These are phyloP conservation scores for Penicillium sp. DNA, from an alignment of 2,329 filamentous ascomycete species.

Conservation along the genomic window DNA sequence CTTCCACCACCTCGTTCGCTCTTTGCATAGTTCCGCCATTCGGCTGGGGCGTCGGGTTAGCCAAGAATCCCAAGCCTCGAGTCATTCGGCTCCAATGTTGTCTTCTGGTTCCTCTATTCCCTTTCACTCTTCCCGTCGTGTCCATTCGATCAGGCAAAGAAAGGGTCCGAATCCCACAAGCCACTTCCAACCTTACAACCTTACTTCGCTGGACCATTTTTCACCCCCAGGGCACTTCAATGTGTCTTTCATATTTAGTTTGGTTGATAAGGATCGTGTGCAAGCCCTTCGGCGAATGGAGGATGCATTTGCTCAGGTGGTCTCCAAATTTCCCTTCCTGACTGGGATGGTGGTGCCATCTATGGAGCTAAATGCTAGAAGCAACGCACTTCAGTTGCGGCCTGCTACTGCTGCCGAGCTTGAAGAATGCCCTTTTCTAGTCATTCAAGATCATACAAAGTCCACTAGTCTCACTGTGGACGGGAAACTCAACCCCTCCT, in stretches of 20 bases:
- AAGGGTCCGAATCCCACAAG: too few relatives aligned
- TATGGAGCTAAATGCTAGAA: neutral
- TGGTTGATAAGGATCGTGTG: neutral
- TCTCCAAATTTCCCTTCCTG: neutral
- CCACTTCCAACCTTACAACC: conserved; percentile 1
- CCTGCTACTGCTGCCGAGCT: neutral
- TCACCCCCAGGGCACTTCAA: neutral
- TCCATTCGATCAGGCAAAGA: too few relatives aligned
- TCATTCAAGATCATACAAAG: neutral
- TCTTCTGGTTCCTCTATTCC: too few relatives aligned
- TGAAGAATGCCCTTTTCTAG: neutral
- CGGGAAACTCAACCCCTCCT: neutral
- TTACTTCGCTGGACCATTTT: neutral
- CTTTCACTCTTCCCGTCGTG: too few relatives aligned
- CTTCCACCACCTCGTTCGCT: too few relatives aligned
- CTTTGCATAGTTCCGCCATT: too few relatives aligned
- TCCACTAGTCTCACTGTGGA: neutral
- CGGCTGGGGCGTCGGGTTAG: too few relatives aligned
- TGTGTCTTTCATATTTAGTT: neutral
- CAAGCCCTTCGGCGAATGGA: neutral
- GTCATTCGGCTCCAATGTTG: too few relatives aligned
- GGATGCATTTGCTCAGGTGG: neutral
- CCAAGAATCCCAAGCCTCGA: too few relatives aligned
- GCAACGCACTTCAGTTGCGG: neutral
- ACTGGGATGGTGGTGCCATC: neutral